Conservation (phyloP, 2,329 filamentous ascomycete species). For the Phoma sp. region DNA sequence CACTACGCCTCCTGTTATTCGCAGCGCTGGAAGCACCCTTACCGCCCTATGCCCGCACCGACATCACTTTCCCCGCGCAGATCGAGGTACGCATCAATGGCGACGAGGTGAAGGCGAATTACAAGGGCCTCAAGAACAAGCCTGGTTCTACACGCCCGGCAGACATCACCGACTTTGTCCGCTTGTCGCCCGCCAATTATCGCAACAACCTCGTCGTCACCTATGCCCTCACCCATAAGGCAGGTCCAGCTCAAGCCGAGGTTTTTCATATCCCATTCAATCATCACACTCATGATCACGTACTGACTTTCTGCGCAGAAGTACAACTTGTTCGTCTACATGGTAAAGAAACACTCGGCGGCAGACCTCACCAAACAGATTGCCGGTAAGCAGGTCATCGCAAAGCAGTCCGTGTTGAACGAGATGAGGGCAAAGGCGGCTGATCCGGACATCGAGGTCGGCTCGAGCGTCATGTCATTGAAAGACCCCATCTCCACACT, state of each 20-base stretch:
- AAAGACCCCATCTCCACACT: constrained; percentile 92
- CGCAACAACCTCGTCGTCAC: constrained; percentile 82
- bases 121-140: constrained; percentile 94
- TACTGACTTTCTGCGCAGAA: constrained; percentile 41
- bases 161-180: constrained; percentile 81
- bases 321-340: constrained; percentile 67
- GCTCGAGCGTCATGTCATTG: constrained; percentile 84
- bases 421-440: constrained; percentile 82
- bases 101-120: constrained; percentile 88
- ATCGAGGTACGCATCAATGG: constrained; percentile 91
- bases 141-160: constrained; percentile 92
- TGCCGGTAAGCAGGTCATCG: constrained; percentile 71
- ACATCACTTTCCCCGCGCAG: constrained; percentile 89
- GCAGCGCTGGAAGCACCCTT: constrained; percentile 68
- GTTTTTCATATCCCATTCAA: constrained; percentile 22
- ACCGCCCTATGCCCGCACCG: constrained; percentile 50
- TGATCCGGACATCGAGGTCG: constrained; percentile 88
- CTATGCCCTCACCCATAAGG: constrained; percentile 91
- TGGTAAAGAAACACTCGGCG: constrained; percentile 76
- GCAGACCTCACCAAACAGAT: constrained; percentile 74
- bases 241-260: constrained; percentile 49
- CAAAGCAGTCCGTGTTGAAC: constrained; percentile 78
- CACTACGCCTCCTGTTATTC: constrained; percentile 79
- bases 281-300: not conserved
- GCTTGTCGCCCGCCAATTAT: constrained; percentile 70